Percentiles rank a stretch among this genome's conserved stretches.
Conservation (phyloP, 2,329 filamentous ascomycete species). For the Aureobasidium sp. region DNA sequence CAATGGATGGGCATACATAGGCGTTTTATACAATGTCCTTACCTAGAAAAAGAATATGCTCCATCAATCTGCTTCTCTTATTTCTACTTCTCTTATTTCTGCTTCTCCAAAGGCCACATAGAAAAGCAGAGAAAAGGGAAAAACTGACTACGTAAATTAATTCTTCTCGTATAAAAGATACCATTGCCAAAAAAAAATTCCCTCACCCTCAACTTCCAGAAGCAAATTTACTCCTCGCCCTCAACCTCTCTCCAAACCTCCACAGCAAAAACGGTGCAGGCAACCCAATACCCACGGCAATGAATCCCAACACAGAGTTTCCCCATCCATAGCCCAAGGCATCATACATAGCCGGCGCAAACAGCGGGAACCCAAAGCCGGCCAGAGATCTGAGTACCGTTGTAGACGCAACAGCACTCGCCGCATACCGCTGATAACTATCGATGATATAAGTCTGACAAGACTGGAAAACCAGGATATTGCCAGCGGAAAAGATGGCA, state of each 20-base stretch:
- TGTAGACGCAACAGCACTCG: constrained; percentile 44
- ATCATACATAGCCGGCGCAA: constrained; percentile 44
- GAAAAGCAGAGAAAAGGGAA: too few species aligned
- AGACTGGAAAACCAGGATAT: constrained; percentile 49
- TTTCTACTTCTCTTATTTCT: too few species aligned
- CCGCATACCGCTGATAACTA: constrained; percentile 39
- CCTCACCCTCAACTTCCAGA: not conserved
- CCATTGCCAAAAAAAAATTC: too few species aligned
- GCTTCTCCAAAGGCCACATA: too few species aligned
- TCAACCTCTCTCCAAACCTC: constrained; percentile 32
- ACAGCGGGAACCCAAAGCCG: constrained; percentile 52
- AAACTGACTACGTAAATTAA: too few species aligned
- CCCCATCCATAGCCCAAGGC: constrained; percentile 42
- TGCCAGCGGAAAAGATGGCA: constrained; percentile 45
- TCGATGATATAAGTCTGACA: constrained; percentile 57
- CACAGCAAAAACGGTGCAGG: constrained; percentile 40
- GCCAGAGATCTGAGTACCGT: constrained; percentile 47
- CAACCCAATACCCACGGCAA: constrained; percentile 44
- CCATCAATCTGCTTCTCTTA: too few species aligned
- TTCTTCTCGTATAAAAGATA: too few species aligned
- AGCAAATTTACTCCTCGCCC: constrained; percentile 15
- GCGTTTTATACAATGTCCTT: too few species aligned
- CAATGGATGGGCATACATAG: too few species aligned
- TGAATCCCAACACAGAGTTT: constrained; percentile 46
- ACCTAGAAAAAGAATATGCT: too few species aligned